Evolutionary conservation across 331 rosid species (phyloP), one percentile per base, ranked within the genome.

Genomic region (Phaseolus coccineus): DNA sequence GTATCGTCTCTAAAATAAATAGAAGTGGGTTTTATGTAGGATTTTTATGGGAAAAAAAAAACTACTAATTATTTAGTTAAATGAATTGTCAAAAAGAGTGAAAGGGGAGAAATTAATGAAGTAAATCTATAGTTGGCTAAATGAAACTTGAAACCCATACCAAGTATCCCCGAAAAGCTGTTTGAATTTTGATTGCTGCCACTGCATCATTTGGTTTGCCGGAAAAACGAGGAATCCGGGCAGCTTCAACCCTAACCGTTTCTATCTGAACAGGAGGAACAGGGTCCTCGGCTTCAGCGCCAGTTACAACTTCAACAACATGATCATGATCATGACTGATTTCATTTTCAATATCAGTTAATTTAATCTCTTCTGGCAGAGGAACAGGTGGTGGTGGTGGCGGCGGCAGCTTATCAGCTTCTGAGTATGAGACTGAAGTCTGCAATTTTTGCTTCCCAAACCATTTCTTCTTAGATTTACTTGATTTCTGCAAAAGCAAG

Each of bases 381-480:
- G 91, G 92, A 87, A 63, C n/a, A 63, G 71, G 87, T 24, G 91
- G 85, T 24, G 87, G 91, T 59, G 85, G 84, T 24, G 87, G 91
- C 58, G 91, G 85, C 58, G 84, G 65, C 42, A 37, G 42, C 24
- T 76, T 57, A 61, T 79, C 87, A 25, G 85, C 73, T 84, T 69
- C 93, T 72, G 57, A 10, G 85, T 25, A 24, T 8, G 96, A 76
- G 6, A 83, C 90, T 6, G 86, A 75, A 81, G 75, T 61, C 68
- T 76, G 80, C 73, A 85, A 87, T 59, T 93, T 91, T 69, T 90
- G 88, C 88, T 93, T 96, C 85, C 99, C 97, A 77, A 89, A 89
- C 99, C 99, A 96, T 93, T 96, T 91, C 96, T 93, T 91, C 86
- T 93, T 96, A 46, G 96, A 91, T 72, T 87, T 82, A 74, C 83